Evolutionary conservation across 805 yeast species (phyloP).

Genomic region (Pichia gijzeniarum): DNA sequence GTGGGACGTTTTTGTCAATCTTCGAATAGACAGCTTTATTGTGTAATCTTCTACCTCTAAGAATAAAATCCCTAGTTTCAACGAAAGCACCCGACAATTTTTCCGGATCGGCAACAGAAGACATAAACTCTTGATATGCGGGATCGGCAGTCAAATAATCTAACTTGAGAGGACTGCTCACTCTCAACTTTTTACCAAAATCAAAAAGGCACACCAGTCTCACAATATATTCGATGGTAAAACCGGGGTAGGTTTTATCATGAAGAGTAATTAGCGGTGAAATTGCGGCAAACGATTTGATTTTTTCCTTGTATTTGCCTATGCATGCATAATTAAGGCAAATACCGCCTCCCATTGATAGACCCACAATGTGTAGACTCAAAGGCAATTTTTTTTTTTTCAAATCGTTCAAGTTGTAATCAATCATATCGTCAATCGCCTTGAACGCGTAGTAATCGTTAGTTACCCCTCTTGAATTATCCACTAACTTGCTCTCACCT

Average conservation of each 20-base stretch:
- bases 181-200: conserved; percentile 30
- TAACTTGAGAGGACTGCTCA: conserved; percentile 50
- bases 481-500: conserved; percentile 51
- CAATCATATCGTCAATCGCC: conserved; percentile 55
- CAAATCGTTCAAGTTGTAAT: conserved; percentile 36
- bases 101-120: conserved; percentile 33
- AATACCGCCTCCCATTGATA: conserved; percentile 82
- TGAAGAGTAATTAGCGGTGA: conserved; percentile 60
- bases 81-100: conserved; percentile 49
- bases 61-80: conserved; percentile 53
- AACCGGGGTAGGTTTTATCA: conserved; percentile 52
- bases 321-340: conserved; percentile 51
- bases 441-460: conserved; percentile 49
- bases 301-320: conserved; percentile 43
- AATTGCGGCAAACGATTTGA: conserved; percentile 42
- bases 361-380: conserved; percentile 53
- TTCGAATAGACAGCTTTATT: conserved; percentile 32
- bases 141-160: conserved; percentile 49
- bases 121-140: conserved; percentile 40
- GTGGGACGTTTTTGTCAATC: conserved; percentile 36
- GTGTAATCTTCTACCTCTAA: conserved; percentile 51
- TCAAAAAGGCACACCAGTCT: conserved; percentile 42
- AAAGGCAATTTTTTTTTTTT: conserved; percentile 4
- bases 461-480: conserved; percentile 47
- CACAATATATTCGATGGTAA: conserved; percentile 34